Evolutionary conservation across 805 yeast species (phyloP).

Genomic region (Blastobotrys attinorum): DNA sequence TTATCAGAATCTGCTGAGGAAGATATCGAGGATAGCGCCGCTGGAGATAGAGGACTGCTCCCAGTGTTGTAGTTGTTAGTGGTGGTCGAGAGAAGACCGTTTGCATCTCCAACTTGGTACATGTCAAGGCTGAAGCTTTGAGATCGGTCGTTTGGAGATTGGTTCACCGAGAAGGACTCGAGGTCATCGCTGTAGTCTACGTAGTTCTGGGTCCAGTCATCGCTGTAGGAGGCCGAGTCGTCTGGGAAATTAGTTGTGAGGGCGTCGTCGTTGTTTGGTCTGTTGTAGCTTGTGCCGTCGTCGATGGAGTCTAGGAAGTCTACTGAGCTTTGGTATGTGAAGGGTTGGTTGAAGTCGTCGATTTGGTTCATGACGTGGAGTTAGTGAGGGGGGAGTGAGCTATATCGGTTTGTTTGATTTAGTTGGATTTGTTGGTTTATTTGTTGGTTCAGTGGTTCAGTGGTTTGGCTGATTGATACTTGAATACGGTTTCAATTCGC

Average conservation of each 20-base stretch:
- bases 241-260: neutral
- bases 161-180: neutral
- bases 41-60: neutral
- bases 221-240: neutral
- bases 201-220: neutral
- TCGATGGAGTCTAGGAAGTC: neutral
- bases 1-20: too few species aligned
- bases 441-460: too few species aligned
- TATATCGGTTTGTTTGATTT: too few species aligned
- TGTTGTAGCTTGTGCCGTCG: slow-evolving; percentile 3
- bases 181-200: neutral
- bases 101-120: neutral
- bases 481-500: too few species aligned
- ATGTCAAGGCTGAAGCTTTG: neutral
- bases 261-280: neutral
- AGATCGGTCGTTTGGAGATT: neutral
- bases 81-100: neutral
- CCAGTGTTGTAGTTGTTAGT: neutral
- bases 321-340: neutral
- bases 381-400: slow-evolving; percentile 7
- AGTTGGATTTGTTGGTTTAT: too few species aligned
- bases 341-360: neutral
- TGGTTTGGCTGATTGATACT: too few species aligned
- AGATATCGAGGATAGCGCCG: neutral
- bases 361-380: slow-evolving; percentile 1